phyloP scores from a whole-genome alignment of 2,329 filamentous ascomycete genomes.

The Apiospora malaysiana region DNA sequence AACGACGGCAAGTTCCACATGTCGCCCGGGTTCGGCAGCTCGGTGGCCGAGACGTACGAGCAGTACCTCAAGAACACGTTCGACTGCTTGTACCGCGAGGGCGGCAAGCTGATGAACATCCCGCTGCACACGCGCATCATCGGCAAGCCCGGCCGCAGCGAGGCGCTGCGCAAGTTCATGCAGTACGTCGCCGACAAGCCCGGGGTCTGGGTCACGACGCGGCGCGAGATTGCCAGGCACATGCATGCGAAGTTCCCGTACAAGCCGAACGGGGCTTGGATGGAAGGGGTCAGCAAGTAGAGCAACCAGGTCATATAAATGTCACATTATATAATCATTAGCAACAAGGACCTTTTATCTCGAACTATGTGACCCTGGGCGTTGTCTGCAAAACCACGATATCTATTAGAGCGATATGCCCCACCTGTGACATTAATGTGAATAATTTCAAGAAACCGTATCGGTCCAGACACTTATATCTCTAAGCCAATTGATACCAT shows the following conservation, averaged over 20 bases:
- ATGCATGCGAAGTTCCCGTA: slow-evolving; percentile 47
- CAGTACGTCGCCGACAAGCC: slow-evolving; percentile 44
- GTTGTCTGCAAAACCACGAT: no score
- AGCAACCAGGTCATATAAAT: not conserved
- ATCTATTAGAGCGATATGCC: not conserved
- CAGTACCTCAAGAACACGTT: slow-evolving; percentile 49
- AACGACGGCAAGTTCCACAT: slow-evolving; percentile 52
- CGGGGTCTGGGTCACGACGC: slow-evolving; percentile 50
- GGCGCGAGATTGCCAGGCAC: slow-evolving; percentile 49
- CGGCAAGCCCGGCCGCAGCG: slow-evolving; percentile 46
- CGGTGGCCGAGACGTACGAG: slow-evolving; percentile 45
- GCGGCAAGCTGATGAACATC: slow-evolving; percentile 50
- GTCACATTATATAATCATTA: no score
- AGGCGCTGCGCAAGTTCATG: slow-evolving; percentile 47
- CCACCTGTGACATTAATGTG: not conserved
- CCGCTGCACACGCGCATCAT: slow-evolving; percentile 47
- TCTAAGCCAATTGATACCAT: not conserved
- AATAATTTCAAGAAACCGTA: not conserved
- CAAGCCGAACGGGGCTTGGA: slow-evolving; percentile 33
- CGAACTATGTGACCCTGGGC: no score
- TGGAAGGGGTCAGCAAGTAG: slow-evolving; percentile 1
- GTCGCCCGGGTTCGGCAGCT: slow-evolving; percentile 47
- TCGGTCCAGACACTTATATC: not conserved
- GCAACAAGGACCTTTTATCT: no score
- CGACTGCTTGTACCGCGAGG: slow-evolving; percentile 47